A percentile compares a stretch with the other conserved stretches of the same genome.
phyloP scores from a whole-genome alignment of 495 filamentous ascomycete genomes.

The Tuber magnatum region DNA sequence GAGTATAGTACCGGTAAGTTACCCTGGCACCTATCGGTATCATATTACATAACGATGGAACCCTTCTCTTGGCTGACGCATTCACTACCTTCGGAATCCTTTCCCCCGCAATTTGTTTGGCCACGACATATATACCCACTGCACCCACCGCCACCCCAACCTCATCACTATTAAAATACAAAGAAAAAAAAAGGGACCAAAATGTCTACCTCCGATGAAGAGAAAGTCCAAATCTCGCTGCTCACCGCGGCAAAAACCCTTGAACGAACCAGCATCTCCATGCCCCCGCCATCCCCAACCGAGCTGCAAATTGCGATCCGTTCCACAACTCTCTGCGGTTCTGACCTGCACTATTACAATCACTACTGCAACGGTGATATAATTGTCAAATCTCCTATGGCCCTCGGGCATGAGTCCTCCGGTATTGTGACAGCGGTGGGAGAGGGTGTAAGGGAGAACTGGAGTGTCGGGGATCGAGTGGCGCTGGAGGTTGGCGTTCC shows the following conservation, averaged over 20 bases:
- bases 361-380: conserved; percentile 80
- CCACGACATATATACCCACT: background rate
- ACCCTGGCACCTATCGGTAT: too few relatives aligned
- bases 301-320: conserved; percentile 69
- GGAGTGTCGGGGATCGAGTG: conserved; percentile 65
- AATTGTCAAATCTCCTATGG: conserved; percentile 62
- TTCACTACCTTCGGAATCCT: background rate
- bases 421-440: conserved; percentile 55
- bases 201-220: background rate
- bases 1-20: too few relatives aligned
- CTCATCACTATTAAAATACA: background rate
- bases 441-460: conserved; percentile 44
- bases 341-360: conserved; percentile 77
- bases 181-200: background rate
- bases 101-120: background rate
- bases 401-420: conserved; percentile 72
- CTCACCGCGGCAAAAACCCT: conserved; percentile 54
- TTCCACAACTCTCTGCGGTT: conserved; percentile 74
- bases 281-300: conserved; percentile 46
- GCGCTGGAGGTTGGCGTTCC: conserved; percentile 80
- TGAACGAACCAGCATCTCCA: conserved; percentile 28
- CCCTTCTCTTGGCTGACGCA: background rate
- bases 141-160: background rate
- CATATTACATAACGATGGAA: background rate
- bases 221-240: conserved; percentile 46